A percentile compares a stretch with the other conserved stretches of the same genome.
These are phyloP conservation scores for Suillus alpinus DNA, from an alignment of 768 basidiomycete species.

Conservation along the genomic window DNA sequence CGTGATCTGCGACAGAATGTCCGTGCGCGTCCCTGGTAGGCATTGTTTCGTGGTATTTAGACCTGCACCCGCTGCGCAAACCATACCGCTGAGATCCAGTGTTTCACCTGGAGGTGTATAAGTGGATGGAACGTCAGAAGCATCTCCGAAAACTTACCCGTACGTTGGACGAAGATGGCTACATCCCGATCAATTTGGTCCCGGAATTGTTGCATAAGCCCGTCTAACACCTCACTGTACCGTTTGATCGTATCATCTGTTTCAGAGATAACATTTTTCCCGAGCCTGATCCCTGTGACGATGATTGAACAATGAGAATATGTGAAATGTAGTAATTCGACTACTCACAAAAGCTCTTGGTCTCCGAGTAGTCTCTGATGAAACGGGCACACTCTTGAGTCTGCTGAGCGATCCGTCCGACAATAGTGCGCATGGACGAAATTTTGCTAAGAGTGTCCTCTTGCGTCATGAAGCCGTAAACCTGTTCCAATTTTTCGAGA, in stretches of 20 bases:
- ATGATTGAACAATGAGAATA: neutral
- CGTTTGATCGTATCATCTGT: neutral
- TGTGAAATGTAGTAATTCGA: neutral
- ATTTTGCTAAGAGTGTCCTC: neutral
- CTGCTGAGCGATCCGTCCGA: slow-evolving; percentile 9
- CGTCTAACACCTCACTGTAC: neutral
- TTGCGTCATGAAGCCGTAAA: neutral
- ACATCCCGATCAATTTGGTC: slow-evolving; percentile 3
- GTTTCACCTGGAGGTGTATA: neutral
- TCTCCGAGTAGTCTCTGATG: slow-evolving; percentile 24
- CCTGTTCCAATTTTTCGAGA: neutral
- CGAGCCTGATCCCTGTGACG: neutral
- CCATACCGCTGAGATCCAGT: neutral
- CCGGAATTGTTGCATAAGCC: slow-evolving; percentile 1
- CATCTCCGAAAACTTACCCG: neutral
- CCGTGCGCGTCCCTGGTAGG: slow-evolving; percentile 20
- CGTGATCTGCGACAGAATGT: slow-evolving; percentile 24
- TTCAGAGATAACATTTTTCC: neutral
- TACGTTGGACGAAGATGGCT: neutral
- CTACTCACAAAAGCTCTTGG: slow-evolving; percentile 19
- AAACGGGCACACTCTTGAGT: slow-evolving; percentile 26
- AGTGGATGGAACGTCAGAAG: neutral
- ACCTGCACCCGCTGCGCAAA: slow-evolving; percentile 1
- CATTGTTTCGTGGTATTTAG: slow-evolving; percentile 13
- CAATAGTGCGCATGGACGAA: neutral